Evolutionary conservation across 305 asterid species (phyloP).

Genomic region (Nicotiana rustica): DNA sequence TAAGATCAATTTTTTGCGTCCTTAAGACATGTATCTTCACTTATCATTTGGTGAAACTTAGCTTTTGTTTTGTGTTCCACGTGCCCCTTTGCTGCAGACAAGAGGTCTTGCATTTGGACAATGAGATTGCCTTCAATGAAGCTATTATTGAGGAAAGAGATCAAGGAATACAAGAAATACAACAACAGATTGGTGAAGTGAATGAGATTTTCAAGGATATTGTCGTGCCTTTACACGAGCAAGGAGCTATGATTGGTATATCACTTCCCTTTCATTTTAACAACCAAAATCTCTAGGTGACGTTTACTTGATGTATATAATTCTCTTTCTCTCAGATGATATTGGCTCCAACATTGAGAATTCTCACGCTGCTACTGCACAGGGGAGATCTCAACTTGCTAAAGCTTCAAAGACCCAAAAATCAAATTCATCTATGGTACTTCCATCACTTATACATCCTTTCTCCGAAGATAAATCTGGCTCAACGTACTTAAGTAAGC

Average conservation of each 20-base stretch:
- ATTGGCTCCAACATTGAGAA: conserved; percentile 56
- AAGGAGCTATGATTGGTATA: conserved; percentile 90
- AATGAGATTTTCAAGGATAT: conserved; percentile 94
- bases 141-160: conserved; percentile 95
- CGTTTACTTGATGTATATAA: neutral
- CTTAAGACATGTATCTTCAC: neutral
- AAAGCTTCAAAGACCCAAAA: conserved; percentile 91
- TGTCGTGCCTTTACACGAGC: conserved; percentile 88
- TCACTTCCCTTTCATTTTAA: conserved; percentile 24
- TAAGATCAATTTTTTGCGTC: neutral
- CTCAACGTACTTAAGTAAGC: no score
- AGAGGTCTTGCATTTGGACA: conserved; percentile 82
- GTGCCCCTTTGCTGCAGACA: conserved; percentile 62
- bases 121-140: conserved; percentile 87
- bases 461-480: neutral
- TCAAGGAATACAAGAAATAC: conserved; percentile 91
- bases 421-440: conserved; percentile 87
- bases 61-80: conserved; percentile 33
- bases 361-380: conserved; percentile 87
- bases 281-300: neutral
- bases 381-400: conserved; percentile 80
- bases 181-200: conserved; percentile 94
- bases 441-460: neutral
- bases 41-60: neutral
- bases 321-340: conserved; percentile 31